Conservation (phyloP, 495 filamentous ascomycete species). For the Pyrenula massariospora region DNA sequence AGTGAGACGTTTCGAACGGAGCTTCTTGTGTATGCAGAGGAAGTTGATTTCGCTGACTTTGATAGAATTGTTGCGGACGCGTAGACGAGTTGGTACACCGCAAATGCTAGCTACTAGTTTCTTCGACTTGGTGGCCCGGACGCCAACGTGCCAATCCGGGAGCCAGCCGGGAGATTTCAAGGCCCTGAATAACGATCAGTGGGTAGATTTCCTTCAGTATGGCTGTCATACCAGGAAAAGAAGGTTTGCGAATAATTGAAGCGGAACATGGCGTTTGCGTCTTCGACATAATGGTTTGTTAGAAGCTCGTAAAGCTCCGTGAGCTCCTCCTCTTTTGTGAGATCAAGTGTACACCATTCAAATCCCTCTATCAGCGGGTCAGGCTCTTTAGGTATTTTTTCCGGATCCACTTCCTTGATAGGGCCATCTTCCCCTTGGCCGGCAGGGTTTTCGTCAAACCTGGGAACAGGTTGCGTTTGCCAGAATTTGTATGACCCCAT, state of each 20-base stretch:
- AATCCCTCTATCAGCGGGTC: constrained; percentile 61
- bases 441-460: constrained; percentile 48
- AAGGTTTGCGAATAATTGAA: constrained; percentile 89
- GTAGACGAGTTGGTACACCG: constrained; percentile 71
- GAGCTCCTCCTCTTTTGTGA: constrained; percentile 55
- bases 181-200: constrained; percentile 50
- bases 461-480: constrained; percentile 89
- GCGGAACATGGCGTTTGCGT: constrained; percentile 90
- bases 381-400: constrained; percentile 60
- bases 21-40: constrained; percentile 94
- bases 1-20: constrained; percentile 80
- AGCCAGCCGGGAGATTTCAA: constrained; percentile 91
- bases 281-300: constrained; percentile 90
- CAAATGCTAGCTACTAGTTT: constrained; percentile 93
- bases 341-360: constrained; percentile 87
- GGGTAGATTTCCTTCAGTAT: constrained; percentile 1
- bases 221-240: constrained; percentile 62
- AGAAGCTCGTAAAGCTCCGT: constrained; percentile 82
- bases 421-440: constrained; percentile 39
- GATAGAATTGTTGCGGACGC: constrained; percentile 63
- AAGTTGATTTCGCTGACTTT: constrained; percentile 91
- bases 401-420: constrained; percentile 61
- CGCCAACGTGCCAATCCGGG: constrained; percentile 90
- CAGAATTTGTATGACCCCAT: constrained; percentile 98
- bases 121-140: constrained; percentile 62